Evolutionary conservation across 345 rosid species (phyloP).

Genomic region (Gossypium turneri): DNA sequence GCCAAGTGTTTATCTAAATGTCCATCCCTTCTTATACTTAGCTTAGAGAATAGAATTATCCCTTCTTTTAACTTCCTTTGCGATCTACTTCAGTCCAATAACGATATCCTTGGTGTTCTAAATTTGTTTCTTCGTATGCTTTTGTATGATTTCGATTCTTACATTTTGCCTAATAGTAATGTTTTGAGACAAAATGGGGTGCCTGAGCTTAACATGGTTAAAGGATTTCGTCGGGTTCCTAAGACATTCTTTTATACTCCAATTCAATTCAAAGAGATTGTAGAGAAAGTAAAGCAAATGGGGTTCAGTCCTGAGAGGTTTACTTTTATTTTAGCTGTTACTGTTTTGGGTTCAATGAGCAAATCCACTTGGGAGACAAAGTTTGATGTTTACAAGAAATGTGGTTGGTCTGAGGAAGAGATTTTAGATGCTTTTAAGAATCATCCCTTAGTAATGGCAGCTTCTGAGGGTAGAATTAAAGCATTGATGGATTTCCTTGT

Average conservation of each 20-base stretch:
- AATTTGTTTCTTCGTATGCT: neutral
- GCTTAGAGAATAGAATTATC: constrained; percentile 13
- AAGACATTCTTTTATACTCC: neutral
- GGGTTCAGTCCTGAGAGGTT: constrained; percentile 20
- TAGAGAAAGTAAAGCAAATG: constrained; percentile 20
- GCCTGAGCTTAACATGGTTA: constrained; percentile 3
- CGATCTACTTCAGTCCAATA: constrained; percentile 5
- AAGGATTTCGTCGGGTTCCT: neutral
- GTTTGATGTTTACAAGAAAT: neutral
- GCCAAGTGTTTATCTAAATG: neutral
- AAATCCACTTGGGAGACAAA: constrained; percentile 21
- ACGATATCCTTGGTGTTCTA: neutral
- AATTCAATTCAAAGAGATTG: neutral
- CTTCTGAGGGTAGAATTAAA: constrained; percentile 19
- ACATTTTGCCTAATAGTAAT: neutral
- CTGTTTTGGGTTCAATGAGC: neutral
- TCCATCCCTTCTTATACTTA: neutral
- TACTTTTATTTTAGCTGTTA: constrained; percentile 17
- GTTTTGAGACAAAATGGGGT: constrained; percentile 20
- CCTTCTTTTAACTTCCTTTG: constrained; percentile 4
- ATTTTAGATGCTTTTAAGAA: constrained; percentile 10
- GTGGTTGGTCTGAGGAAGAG: constrained; percentile 19
- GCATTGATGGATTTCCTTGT: constrained; percentile 18
- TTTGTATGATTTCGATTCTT: neutral
- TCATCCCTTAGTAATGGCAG: constrained; percentile 10